These are phyloP conservation scores for Nymphaea thermarum DNA, from an alignment of 164 flowering plant genomes.

Conservation along the genomic window DNA sequence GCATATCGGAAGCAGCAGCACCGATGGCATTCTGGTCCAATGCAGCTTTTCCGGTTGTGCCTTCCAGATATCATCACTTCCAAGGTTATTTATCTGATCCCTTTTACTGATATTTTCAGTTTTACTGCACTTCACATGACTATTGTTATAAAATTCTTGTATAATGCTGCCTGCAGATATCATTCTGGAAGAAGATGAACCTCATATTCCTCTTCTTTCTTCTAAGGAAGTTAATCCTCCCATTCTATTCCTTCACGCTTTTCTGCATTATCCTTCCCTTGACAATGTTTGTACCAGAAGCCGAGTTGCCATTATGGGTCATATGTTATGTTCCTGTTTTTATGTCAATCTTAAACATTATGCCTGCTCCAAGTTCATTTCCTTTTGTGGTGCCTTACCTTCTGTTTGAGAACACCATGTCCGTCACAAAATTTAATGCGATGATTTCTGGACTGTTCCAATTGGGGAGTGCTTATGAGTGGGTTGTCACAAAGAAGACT, in stretches of 20 bases:
- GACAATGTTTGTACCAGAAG: conserved; percentile 97
- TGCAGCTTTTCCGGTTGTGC: conserved; percentile 91
- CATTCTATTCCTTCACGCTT: conserved; percentile 92
- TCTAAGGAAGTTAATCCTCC: conserved; percentile 75
- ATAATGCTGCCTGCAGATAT: conserved; percentile 41
- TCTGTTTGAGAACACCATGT: conserved; percentile 97
- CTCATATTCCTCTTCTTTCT: conserved; percentile 85
- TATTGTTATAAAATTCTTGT: no score
- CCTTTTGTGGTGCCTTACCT: conserved; percentile 97
- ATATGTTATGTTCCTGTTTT: conserved; percentile 88
- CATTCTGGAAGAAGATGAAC: conserved; percentile 75
- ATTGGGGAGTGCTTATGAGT: conserved; percentile 29
- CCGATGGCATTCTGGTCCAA: conserved; percentile 98
- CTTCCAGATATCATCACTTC: conserved; percentile 59
- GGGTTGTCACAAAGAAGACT: conserved; percentile 1
- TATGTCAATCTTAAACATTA: conserved; percentile 89
- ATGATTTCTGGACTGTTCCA: conserved; percentile 95
- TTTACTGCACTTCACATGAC: background rate
- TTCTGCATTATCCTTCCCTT: conserved; percentile 91
- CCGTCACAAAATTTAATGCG: conserved; percentile 93
- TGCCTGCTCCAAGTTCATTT: conserved; percentile 85
- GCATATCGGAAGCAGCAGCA: conserved; percentile 96
- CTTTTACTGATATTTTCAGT: background rate
- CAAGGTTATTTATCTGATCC: conserved; percentile 36
- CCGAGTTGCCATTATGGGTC: conserved; percentile 88